These are phyloP conservation scores for Podosphaera leucotricha DNA, from an alignment of 2,329 filamentous ascomycete species.

Conservation along the genomic window DNA sequence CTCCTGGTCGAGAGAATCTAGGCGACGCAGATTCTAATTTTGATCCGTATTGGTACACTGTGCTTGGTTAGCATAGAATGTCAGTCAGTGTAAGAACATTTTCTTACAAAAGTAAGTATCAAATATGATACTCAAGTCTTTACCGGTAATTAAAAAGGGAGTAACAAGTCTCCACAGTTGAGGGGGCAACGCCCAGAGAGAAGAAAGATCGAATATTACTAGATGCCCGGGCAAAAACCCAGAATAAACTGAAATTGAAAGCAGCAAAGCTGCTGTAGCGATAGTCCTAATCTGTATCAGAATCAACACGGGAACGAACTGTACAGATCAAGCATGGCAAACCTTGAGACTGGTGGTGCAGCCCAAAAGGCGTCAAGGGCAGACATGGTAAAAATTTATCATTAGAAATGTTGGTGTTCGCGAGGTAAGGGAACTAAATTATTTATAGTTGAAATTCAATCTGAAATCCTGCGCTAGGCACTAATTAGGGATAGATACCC, in stretches of 20 bases:
- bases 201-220: slow-evolving; percentile 25
- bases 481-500: too few species aligned
- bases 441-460: too few species aligned
- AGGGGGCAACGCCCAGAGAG: slow-evolving; percentile 25
- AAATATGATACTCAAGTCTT: slow-evolving; percentile 26
- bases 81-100: slow-evolving; percentile 5
- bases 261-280: slow-evolving; percentile 31
- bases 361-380: slow-evolving; percentile 39
- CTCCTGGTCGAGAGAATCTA: slow-evolving; percentile 36
- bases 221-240: slow-evolving; percentile 24
- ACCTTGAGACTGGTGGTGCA: slow-evolving; percentile 44
- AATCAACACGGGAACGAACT: slow-evolving; percentile 18
- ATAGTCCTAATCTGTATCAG: slow-evolving; percentile 33
- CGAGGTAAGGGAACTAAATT: too few species aligned
- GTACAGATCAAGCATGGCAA: slow-evolving; percentile 11
- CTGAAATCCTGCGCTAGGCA: too few species aligned
- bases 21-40: slow-evolving; percentile 35
- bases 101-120: slow-evolving; percentile 43
- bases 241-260: slow-evolving; percentile 34
- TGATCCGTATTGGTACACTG: slow-evolving; percentile 43
- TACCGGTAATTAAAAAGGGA: slow-evolving; percentile 17
- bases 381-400: slow-evolving; percentile 11
- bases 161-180: slow-evolving; percentile 18
- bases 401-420: too few species aligned
- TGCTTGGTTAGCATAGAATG: neutral